Conservation (phyloP, 1,284 basidiomycete genomes). For the Cerioporus squamosus region DNA sequence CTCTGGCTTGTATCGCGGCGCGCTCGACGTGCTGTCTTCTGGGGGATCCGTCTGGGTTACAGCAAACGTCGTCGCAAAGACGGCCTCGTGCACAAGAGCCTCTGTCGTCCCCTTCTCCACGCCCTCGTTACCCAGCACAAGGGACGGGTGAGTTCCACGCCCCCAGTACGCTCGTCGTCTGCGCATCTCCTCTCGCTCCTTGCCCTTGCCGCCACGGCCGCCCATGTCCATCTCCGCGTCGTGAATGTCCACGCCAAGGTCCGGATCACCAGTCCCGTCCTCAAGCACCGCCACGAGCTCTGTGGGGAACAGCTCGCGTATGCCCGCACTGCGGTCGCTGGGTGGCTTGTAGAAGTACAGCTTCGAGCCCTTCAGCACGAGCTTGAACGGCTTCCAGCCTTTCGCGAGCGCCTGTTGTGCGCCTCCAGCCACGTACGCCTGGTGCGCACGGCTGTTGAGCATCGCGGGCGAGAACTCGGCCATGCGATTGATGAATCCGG, state of each 20-base stretch:
- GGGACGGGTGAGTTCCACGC: conserved; percentile 71
- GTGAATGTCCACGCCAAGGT: conserved; percentile 34
- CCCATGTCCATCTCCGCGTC: conserved; percentile 38
- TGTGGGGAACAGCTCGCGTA: conserved; percentile 76
- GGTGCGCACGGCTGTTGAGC: conserved; percentile 36
- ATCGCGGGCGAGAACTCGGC: conserved; percentile 49
- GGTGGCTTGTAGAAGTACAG: conserved; percentile 84
- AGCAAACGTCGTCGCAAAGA: conserved; percentile 74
- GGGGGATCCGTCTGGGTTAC: conserved; percentile 3
- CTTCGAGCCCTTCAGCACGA: conserved; percentile 80
- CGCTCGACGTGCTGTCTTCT: neutral
- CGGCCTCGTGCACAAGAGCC: conserved; percentile 77
- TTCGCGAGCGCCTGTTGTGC: conserved; percentile 47
- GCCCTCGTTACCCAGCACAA: conserved; percentile 48
- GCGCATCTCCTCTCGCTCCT: conserved; percentile 44
- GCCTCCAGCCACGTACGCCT: conserved; percentile 32
- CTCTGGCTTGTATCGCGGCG: conserved; percentile 21
- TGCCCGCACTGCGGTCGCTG: conserved; percentile 59
- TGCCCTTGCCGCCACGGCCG: conserved; percentile 32
- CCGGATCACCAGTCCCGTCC: conserved; percentile 43
- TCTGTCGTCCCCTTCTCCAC: conserved; percentile 72
- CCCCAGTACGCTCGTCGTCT: conserved; percentile 82
- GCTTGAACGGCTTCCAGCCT: conserved; percentile 84
- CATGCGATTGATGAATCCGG: conserved; percentile 77
- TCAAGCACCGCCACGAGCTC: conserved; percentile 57